phyloP scores from a whole-genome alignment of 2,329 filamentous ascomycete species.

The Cytospora mali region DNA sequence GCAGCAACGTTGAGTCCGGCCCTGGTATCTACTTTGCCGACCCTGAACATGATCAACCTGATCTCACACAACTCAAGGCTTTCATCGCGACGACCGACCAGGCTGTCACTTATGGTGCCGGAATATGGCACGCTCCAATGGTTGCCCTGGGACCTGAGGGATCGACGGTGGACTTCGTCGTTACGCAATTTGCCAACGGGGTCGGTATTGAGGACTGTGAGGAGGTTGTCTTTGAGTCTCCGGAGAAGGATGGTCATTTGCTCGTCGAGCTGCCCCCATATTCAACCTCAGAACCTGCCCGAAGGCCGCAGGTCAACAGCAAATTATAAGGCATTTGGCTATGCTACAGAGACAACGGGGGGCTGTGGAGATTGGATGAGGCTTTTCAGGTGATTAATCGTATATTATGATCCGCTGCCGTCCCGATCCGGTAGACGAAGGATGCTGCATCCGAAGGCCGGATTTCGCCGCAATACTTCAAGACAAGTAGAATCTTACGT shows the following conservation, averaged over 20 bases:
- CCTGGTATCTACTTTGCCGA: conserved; percentile 1
- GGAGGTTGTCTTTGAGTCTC: conserved; percentile 58
- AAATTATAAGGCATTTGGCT: not conserved
- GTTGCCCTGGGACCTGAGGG: conserved; percentile 69
- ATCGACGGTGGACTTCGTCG: conserved; percentile 77
- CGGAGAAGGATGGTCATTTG: conserved; percentile 11
- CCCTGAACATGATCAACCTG: conserved; percentile 52
- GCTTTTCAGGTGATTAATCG: too few species aligned
- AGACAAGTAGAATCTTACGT: too few species aligned
- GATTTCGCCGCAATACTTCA: too few species aligned
- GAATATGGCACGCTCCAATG: conserved; percentile 98
- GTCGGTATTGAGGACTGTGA: conserved; percentile 85
- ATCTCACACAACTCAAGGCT: conserved; percentile 69
- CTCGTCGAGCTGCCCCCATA: conserved; percentile 11
- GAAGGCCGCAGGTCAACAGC: not conserved
- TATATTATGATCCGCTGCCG: too few species aligned
- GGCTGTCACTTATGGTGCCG: conserved; percentile 88
- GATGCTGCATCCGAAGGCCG: too few species aligned
- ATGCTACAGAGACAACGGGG: not conserved
- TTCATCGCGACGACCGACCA: conserved; percentile 79
- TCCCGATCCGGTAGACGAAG: too few species aligned
- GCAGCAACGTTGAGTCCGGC: not conserved
- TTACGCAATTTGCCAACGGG: conserved; percentile 86
- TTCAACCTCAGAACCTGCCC: conserved; percentile 1
- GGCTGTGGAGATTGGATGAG: too few species aligned